Evolutionary conservation across 1,284 basidiomycete species (phyloP), one percentile per base, ranked within the genome.

Genomic region (Cutaneotrichosporon arboriforme): DNA sequence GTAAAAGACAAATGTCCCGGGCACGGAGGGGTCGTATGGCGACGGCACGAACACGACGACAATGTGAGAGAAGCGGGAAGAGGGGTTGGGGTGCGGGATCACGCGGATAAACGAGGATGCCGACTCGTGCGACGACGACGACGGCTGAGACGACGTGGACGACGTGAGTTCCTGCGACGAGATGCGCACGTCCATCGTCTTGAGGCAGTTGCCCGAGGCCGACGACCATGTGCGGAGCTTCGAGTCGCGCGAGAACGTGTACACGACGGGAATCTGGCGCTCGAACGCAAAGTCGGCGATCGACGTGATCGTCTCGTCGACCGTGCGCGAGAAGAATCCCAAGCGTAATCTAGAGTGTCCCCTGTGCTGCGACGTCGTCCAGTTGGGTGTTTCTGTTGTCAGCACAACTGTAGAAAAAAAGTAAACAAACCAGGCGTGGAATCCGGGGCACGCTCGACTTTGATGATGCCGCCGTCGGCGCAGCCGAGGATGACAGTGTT

Each of bases 241-340:
- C 52, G 86, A 81, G 76, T 96, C 90, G 52, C 90, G 80, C n/a
- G 90, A 90, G 45, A 96, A 80, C 1, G 90, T 86, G 81, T 89
- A 93, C 18, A 86, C 75, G 57, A 87, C 79, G 12, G 80, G 80
- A 53, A 85, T 78, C 63, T 88, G 83, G 22, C 66, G 64, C 2
- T 58, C 54, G 15, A 60, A 56, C 4, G 58, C 52, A 37, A 58
- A 67, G 21, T 55, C 52, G 14, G 67, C 65, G 38, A 70, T 65
- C 4, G 68, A 67, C 36, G 70, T 61, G 57, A 69, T 54, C 20
- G 62, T 60, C 52, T 72, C 69, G 52, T 67, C 66, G 12, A 58
- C 49, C 2, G 56, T 51, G 1, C 67, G 64, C 8, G 67, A 67
- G 54, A 71, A 74, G n/a, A 68, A 54, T 12, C 64, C 64, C 20